phyloP scores from a whole-genome alignment of 352 stramenopile species.

The Phytophthora macrochlamydospora region DNA sequence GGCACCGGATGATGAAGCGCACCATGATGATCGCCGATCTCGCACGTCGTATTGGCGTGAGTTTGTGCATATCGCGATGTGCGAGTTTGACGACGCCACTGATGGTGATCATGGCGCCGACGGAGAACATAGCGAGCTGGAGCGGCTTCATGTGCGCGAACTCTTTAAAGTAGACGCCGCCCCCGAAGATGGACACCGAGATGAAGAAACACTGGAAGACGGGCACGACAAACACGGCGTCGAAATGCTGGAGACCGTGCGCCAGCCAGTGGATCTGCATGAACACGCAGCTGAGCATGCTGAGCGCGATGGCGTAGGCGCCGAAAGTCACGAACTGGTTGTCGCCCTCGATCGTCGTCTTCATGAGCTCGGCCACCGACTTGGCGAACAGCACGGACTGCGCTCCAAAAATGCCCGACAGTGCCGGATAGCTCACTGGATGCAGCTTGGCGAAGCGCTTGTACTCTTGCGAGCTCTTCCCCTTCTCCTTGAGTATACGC shows the following conservation, averaged over 20 bases:
- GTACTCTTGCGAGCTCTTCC: constrained; percentile 52
- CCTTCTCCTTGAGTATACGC: constrained; percentile 39
- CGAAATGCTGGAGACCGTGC: constrained; percentile 78
- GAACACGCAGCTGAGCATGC: constrained; percentile 84
- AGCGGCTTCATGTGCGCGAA: constrained; percentile 61
- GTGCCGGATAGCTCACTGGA: constrained; percentile 68
- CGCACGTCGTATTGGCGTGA: constrained; percentile 48
- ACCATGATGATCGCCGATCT: constrained; percentile 62
- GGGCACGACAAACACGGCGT: constrained; percentile 87
- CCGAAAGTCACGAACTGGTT: constrained; percentile 75
- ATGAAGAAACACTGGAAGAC: constrained; percentile 93
- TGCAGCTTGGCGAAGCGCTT: constrained; percentile 62
- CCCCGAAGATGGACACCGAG: constrained; percentile 88
- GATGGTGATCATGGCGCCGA: constrained; percentile 72
- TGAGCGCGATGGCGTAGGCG: constrained; percentile 81
- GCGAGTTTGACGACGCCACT: constrained; percentile 74
- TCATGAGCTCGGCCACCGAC: constrained; percentile 81
- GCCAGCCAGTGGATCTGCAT: constrained; percentile 91
- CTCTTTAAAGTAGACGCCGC: constrained; percentile 90
- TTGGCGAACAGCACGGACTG: constrained; percentile 88
- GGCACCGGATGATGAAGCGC: constrained; percentile 66
- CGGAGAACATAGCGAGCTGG: constrained; percentile 71
- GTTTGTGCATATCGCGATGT: constrained; percentile 67
- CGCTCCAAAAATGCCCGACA: constrained; percentile 79
- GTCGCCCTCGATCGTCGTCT: constrained; percentile 73